phyloP scores from a whole-genome alignment of 23 red algal species.

The Gracilaria domingensis region DNA sequence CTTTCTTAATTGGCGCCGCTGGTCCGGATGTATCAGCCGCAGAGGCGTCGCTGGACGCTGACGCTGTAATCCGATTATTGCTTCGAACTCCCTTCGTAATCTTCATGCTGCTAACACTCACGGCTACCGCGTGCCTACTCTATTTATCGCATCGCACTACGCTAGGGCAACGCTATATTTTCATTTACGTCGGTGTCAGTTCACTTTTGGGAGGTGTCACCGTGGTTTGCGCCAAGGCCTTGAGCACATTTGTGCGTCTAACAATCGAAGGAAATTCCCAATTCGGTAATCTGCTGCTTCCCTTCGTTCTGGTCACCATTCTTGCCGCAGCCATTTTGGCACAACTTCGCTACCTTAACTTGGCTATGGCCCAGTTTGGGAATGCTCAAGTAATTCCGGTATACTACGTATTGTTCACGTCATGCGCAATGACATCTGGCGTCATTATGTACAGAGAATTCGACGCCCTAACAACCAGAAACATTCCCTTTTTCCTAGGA shows the following conservation, averaged over 20 bases:
- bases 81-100: conserved; percentile 68
- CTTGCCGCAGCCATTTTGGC: conserved; percentile 69
- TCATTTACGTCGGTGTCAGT: conserved; percentile 79
- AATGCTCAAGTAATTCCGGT: conserved; percentile 90
- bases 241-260: conserved; percentile 75
- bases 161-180: conserved; percentile 64
- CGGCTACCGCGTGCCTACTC: conserved; percentile 40
- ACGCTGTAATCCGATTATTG: conserved; percentile 58
- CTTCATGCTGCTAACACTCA: conserved; percentile 65
- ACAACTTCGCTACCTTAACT: conserved; percentile 80
- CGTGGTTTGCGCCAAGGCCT: conserved; percentile 78
- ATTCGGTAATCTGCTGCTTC: conserved; percentile 50
- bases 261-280: conserved; percentile 73
- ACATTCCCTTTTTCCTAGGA: conserved; percentile 75
- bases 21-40: conserved; percentile 67
- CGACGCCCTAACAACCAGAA: conserved; percentile 39
- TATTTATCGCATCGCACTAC: conserved; percentile 67
- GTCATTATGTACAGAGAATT: conserved; percentile 84
- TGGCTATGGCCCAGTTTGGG: conserved; percentile 83
- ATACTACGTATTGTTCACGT: conserved; percentile 89
- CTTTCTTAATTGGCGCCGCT: conserved; percentile 74
- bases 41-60: conserved; percentile 59
- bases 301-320: conserved; percentile 54
- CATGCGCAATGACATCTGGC: conserved; percentile 74
- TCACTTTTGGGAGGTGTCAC: conserved; percentile 79